Percentiles rank a stretch among this genome's conserved stretches.
These are phyloP conservation scores for Hygrophoropsis aurantiaca DNA, from an alignment of 768 basidiomycete species.

Conservation along the genomic window DNA sequence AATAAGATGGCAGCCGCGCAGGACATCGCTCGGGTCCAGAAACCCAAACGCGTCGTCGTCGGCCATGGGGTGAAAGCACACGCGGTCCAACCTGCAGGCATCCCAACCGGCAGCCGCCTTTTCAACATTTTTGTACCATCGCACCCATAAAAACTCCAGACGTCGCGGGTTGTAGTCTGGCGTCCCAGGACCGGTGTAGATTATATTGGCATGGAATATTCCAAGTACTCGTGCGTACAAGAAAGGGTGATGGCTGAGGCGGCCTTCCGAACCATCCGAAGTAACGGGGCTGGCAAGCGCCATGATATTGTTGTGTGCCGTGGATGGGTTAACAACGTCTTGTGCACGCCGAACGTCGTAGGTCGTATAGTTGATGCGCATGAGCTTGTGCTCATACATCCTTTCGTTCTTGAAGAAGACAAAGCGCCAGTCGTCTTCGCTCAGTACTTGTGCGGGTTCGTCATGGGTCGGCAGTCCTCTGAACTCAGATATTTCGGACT, in stretches of 20 bases:
- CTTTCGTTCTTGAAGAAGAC: constrained; percentile 13
- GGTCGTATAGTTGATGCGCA: constrained; percentile 27
- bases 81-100: background rate
- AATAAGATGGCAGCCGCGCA: constrained; percentile 27
- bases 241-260: constrained; percentile 1
- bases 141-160: constrained; percentile 11
- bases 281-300: constrained; percentile 2
- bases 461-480: background rate
- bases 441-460: background rate
- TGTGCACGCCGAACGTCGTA: constrained; percentile 22
- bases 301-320: constrained; percentile 19
- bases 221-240: constrained; percentile 7
- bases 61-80: constrained; percentile 2
- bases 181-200: background rate
- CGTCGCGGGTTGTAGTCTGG: background rate
- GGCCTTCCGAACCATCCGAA: too few relatives aligned
- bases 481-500: background rate
- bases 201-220: constrained; percentile 17
- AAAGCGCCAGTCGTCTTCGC: constrained; percentile 10
- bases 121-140: constrained; percentile 5
- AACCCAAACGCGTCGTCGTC: constrained; percentile 7
- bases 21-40: constrained; percentile 4
- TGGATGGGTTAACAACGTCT: constrained; percentile 15
- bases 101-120: background rate
- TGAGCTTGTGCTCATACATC: constrained; percentile 21